Base-by-base conservation (phyloP, 805 yeast genomes). In the Candida alai region DNA sequence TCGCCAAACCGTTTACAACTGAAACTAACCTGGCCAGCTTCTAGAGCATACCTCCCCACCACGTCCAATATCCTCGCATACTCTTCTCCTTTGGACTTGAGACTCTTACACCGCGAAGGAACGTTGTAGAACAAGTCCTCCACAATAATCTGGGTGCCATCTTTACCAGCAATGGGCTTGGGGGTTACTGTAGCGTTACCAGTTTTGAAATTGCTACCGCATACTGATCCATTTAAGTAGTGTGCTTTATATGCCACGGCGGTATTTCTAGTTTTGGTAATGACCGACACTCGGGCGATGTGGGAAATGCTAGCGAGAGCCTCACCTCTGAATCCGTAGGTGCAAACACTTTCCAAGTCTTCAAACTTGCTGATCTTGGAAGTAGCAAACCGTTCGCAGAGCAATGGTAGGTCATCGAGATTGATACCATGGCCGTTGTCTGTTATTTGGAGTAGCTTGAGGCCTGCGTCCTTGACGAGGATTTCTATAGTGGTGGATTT, bases 241-340 rank as follows among this genome's bases (percentile, higher is more conserved):
- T 58, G 62, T 0, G 84, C 74, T 43, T 68, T 76, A 74, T 83
- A 82, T 0, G 96, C 97, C 49, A 86, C 72, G 0, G 70, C 61
- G 1, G 79, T 73, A 1, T 60, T 70, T 5, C 44, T 49, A 0
- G 84, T 76, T 56, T 84, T 88, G 0, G 97, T 85, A 2, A 80
- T 70, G 5, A 93, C 94, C 0, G 86, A 70, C 2, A 93, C 62
- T 38, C 88, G 81, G 0, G 97, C 72, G 14, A 93, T 81, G 51
- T 90, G 96, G 0, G 96, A 87, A 6, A 93, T 89, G 52, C 93
- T 80, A 1, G 97, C 96, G 31, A 93, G 65, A 0, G 98, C 98
- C 57, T 93, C 98, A 11, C 98, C 98, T 36, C 98, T 70, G 54
- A 93, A 93, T 4, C 98, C 98, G 55, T 87, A 87, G 0, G 97